phyloP scores from a whole-genome alignment of 176 grass and related monocot genomes.

The Rhynchospora tenuis region DNA sequence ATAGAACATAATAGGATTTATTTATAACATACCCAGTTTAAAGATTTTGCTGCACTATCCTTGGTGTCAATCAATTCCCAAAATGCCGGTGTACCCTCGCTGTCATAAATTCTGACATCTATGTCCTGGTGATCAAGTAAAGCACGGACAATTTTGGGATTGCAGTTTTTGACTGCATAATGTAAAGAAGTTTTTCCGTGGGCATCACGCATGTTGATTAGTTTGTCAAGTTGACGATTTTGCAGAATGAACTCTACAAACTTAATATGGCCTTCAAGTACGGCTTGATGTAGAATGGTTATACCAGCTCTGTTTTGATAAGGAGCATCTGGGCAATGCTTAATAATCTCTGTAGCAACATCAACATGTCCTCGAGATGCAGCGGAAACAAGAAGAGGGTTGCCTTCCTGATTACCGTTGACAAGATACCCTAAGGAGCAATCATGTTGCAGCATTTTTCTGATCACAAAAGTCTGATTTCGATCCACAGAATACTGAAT shows the following conservation, averaged over 20 bases:
- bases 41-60: conserved; percentile 9
- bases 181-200: conserved; percentile 17
- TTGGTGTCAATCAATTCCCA: not conserved
- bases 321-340: conserved; percentile 20
- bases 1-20: not conserved
- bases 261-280: not conserved
- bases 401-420: not conserved
- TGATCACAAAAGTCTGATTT: not conserved
- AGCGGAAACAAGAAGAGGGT: not conserved
- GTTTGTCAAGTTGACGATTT: not conserved
- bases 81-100: rapidly evolving
- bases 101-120: not conserved
- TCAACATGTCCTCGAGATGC: not conserved
- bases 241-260: not conserved
- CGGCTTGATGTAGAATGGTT: conserved; percentile 22
- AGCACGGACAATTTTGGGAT: conserved; percentile 23
- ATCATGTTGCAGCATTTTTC: not conserved
- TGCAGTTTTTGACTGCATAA: not conserved
- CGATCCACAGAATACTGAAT: conserved; percentile 13
- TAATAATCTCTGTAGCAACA: not conserved
- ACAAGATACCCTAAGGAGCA: not conserved
- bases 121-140: not conserved
- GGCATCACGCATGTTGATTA: not conserved
- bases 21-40: conserved; percentile 27
- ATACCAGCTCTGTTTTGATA: not conserved